These are phyloP conservation scores for Raphanus raphanistrum DNA, from an alignment of 345 rosid genomes.

Conservation along the genomic window DNA sequence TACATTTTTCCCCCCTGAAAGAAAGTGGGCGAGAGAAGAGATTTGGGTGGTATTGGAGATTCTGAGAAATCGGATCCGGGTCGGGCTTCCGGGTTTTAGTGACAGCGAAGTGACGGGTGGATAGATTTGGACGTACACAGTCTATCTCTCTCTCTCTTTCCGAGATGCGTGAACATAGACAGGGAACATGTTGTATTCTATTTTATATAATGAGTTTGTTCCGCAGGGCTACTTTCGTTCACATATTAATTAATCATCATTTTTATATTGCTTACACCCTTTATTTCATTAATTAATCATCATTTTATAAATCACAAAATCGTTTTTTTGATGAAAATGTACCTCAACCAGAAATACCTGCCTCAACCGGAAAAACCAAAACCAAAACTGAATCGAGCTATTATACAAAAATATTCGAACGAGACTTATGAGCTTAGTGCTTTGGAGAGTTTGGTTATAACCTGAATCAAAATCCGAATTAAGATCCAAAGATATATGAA, in stretches of 20 bases:
- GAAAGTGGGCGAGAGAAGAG: not conserved
- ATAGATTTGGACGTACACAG: slow-evolving; percentile 37
- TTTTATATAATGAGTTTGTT: not conserved
- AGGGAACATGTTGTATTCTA: not conserved
- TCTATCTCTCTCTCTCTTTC: not conserved
- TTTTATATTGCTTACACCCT: not conserved
- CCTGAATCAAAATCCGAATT: too few species aligned
- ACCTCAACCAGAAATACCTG: too few species aligned
- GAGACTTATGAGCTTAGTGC: too few species aligned
- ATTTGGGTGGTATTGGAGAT: slow-evolving; percentile 27
- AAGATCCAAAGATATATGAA: too few species aligned
- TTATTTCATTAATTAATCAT: not conserved
- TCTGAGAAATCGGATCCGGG: slow-evolving; percentile 36
- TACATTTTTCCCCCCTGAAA: slow-evolving; percentile 54
- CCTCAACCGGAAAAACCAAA: too few species aligned
- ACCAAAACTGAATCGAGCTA: too few species aligned
- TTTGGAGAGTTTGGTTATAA: too few species aligned
- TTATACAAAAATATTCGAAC: too few species aligned
- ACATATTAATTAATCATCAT: not conserved
- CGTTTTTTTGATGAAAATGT: too few species aligned
- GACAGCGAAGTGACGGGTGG: slow-evolving; percentile 44
- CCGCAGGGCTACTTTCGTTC: not conserved
- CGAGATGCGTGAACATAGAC: not conserved
- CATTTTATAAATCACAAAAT: too few species aligned
- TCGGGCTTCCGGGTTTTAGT: slow-evolving; percentile 17